A percentile compares a stretch with the other conserved stretches of the same genome.
phyloP scores from a whole-genome alignment of 129 eudicot species.

The Helianthus tuberosus region DNA sequence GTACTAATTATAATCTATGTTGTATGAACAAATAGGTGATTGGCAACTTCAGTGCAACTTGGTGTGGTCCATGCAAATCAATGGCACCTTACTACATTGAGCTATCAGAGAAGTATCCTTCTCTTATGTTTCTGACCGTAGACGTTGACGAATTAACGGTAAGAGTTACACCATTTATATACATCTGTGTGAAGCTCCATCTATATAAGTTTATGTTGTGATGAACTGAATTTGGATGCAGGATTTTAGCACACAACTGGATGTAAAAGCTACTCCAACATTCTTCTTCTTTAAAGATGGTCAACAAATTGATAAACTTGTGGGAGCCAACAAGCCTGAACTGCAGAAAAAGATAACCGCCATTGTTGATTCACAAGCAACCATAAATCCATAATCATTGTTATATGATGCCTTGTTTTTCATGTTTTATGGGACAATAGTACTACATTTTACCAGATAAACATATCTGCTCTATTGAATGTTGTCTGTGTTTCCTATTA shows the following conservation, averaged over 20 bases:
- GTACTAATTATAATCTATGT: conserved; percentile 1
- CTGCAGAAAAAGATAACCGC: conserved; percentile 59
- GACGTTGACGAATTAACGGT: conserved; percentile 86
- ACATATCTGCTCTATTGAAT: background rate
- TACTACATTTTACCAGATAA: conserved; percentile 3
- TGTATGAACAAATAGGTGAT: conserved; percentile 51
- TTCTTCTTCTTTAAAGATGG: conserved; percentile 93
- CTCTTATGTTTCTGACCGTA: conserved; percentile 63
- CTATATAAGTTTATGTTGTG: background rate
- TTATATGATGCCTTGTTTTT: conserved; percentile 12
- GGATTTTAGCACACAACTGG: conserved; percentile 85
- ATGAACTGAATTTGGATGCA: conserved; percentile 28
- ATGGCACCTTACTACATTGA: conserved; percentile 79
- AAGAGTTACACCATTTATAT: conserved; percentile 32
- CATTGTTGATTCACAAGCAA: conserved; percentile 35
- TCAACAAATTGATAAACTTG: conserved; percentile 77
- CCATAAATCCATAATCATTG: conserved; percentile 18
- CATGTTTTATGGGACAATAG: conserved; percentile 2
- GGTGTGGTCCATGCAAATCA: conserved; percentile 93
- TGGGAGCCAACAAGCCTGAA: conserved; percentile 86
- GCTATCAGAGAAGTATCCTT: conserved; percentile 68
- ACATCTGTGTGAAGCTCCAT: background rate
- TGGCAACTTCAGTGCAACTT: conserved; percentile 89
- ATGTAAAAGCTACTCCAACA: conserved; percentile 89
- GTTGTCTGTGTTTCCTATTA: background rate